Evolutionary conservation across 176 grass and related monocot genomes (phyloP).

Genomic region (Themeda triandra): DNA sequence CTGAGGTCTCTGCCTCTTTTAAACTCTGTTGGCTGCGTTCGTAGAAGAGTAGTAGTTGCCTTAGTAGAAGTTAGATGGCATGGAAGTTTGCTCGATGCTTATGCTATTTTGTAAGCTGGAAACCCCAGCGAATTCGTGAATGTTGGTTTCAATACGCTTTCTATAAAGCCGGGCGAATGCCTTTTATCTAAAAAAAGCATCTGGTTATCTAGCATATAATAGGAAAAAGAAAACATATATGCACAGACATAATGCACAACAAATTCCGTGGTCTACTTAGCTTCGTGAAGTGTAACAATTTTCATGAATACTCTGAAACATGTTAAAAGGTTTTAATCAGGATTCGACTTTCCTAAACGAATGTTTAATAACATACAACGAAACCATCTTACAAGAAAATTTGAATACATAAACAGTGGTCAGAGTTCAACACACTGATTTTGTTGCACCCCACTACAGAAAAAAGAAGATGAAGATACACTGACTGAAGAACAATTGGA

Average conservation of each 20-base stretch:
- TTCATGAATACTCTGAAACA: background rate
- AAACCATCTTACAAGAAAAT: background rate
- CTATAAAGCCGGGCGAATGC: no score
- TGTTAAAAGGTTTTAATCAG: background rate
- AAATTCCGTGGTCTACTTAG: background rate
- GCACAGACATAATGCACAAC: background rate
- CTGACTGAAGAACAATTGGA: background rate
- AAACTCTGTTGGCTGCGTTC: no score
- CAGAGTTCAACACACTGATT: background rate
- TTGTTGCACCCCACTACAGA: background rate
- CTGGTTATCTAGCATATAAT: background rate
- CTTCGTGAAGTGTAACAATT: background rate
- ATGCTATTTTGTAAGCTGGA: no score
- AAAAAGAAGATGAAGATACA: background rate
- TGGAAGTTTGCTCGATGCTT: no score
- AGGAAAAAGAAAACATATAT: background rate
- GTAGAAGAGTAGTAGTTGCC: no score
- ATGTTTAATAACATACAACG: background rate
- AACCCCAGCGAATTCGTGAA: no score
- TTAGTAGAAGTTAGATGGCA: no score
- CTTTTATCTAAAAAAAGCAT: no score
- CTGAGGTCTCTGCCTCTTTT: no score
- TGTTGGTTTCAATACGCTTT: no score
- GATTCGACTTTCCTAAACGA: background rate
- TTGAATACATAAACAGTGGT: background rate